Conservation (phyloP, 116 monocot genomes). For the Thalassia testudinum region DNA sequence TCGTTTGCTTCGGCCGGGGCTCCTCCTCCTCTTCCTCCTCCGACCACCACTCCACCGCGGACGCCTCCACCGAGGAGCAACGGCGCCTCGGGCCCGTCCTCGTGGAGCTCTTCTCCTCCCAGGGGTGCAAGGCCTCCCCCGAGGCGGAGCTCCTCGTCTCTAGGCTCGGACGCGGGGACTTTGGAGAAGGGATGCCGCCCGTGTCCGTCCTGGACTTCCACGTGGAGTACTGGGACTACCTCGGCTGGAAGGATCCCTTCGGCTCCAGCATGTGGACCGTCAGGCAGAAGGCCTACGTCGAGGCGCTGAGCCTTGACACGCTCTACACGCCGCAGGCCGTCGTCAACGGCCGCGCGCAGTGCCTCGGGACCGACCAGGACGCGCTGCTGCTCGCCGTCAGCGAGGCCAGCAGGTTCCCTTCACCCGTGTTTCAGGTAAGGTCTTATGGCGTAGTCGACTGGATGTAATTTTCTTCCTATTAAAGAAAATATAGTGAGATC, state of each 20-base stretch:
- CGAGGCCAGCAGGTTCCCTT: constrained; percentile 37
- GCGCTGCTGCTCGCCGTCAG: constrained; percentile 29
- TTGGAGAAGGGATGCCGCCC: constrained; percentile 10
- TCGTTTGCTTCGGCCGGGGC: constrained; percentile 73
- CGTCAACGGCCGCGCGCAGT: constrained; percentile 49
- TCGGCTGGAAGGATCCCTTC: constrained; percentile 96
- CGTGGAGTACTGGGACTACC: constrained; percentile 93
- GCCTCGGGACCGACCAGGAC: constrained; percentile 51
- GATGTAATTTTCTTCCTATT: too few relatives aligned
- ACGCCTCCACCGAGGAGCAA: constrained; percentile 29
- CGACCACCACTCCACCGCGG: constrained; percentile 2
- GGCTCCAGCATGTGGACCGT: constrained; percentile 77
- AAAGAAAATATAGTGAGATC: too few relatives aligned
- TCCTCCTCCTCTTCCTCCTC: constrained; percentile 4
- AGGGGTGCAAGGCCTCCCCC: constrained; percentile 76
- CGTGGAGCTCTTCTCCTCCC: constrained; percentile 86
- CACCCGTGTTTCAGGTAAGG: constrained; percentile 62
- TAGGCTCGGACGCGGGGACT: constrained; percentile 33
- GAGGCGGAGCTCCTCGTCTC: constrained; percentile 63
- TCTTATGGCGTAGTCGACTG: too few relatives aligned
- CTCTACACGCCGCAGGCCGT: constrained; percentile 89
- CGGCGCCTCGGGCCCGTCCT: constrained; percentile 46
- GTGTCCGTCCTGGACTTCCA: constrained; percentile 64
- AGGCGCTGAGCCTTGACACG: constrained; percentile 59
- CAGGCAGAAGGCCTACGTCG: constrained; percentile 87